A percentile compares a stretch with the other conserved stretches of the same genome.
Evolutionary conservation across 371 early-diverging fungal species (phyloP).

Genomic region (Thermomucor indicae-seudaticae): DNA sequence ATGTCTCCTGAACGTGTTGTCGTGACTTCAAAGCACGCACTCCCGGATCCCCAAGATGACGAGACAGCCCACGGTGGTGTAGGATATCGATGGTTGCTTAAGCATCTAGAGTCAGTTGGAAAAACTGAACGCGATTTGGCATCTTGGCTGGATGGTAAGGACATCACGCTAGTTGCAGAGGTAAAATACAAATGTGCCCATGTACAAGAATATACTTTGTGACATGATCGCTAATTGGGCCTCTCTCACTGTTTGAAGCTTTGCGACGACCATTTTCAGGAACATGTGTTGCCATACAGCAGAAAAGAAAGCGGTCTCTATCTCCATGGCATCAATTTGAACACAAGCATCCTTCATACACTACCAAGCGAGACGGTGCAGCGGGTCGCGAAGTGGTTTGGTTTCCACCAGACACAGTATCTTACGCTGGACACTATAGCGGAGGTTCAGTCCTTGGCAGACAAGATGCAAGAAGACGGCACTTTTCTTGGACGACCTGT

Average conservation of each 20-base stretch:
- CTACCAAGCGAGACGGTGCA: constrained; percentile 61
- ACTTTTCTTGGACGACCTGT: constrained; percentile 58
- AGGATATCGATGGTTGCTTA: constrained; percentile 78
- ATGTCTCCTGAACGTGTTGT: constrained; percentile 58
- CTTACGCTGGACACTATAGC: constrained; percentile 27
- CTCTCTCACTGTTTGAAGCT: too few relatives aligned
- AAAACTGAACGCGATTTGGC: constrained; percentile 67
- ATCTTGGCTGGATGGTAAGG: constrained; percentile 61
- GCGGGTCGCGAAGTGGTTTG: constrained; percentile 69
- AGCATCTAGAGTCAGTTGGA: constrained; percentile 55
- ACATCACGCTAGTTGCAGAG: constrained; percentile 84
- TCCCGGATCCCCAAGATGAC: constrained; percentile 34
- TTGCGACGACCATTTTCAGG: constrained; percentile 94
- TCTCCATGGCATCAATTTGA: constrained; percentile 90
- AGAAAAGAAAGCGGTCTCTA: constrained; percentile 78
- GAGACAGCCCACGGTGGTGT: constrained; percentile 45
- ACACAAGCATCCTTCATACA: constrained; percentile 67
- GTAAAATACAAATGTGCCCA: constrained; percentile 44
- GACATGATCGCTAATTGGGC: too few relatives aligned
- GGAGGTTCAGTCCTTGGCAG: constrained; percentile 65
- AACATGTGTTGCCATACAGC: constrained; percentile 87
- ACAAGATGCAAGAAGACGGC: constrained; percentile 59
- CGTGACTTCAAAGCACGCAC: constrained; percentile 88
- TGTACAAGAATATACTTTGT: too few relatives aligned
- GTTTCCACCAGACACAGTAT: constrained; percentile 58